Base-by-base conservation (phyloP, 1,284 basidiomycete species). In the Apiotrichum laibachii region DNA sequence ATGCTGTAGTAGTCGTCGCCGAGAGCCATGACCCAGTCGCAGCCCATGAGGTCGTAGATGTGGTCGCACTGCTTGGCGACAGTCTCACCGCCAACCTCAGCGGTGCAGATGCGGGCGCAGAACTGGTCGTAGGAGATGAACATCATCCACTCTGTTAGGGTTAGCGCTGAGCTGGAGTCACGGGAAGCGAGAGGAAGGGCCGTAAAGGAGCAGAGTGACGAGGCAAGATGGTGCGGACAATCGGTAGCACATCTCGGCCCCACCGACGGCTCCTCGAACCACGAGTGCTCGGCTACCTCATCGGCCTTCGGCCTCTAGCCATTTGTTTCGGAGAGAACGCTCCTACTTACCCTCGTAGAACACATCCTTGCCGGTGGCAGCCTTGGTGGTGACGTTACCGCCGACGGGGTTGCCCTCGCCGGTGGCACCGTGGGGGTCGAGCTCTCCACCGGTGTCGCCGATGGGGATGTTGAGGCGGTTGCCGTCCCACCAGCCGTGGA, bases 361-460 rank as follows among this genome's bases (percentile, higher is more conserved):
- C 33, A 80, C 80, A 55, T 82, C 81, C 44, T 67, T 53, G 21
- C 81, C 81, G 19, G 77, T 76, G 37, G 79, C 71, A 15, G 31
- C 16, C 70, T 81, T 81, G 58, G 80, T 78, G 44, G 81, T 82
- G 56, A 82, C 81, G 67, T 82, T 82, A 45, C 81, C 82, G 52
- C 82, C 82, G 56, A 81, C 72, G 43, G 82, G 82, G 77, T 83
- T 83, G 51, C 81, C 82, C 66, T 75, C 67, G 64, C 71, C 73
- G 35, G 71, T 74, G 11, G 78, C 78, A 53, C 80, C 80, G 72
- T 81, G 80, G 15, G 81, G 80, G 72, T 81, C 80, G 45, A 81
- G 76, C 69, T 82, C 81, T 57, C 80, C 81, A 43, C 81, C 81
- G 16, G 69, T 52, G 60, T 82, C 81, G 48, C 77, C 78, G 12